Conservation (phyloP, 257 asterid species). For the Solanum boliviense region DNA sequence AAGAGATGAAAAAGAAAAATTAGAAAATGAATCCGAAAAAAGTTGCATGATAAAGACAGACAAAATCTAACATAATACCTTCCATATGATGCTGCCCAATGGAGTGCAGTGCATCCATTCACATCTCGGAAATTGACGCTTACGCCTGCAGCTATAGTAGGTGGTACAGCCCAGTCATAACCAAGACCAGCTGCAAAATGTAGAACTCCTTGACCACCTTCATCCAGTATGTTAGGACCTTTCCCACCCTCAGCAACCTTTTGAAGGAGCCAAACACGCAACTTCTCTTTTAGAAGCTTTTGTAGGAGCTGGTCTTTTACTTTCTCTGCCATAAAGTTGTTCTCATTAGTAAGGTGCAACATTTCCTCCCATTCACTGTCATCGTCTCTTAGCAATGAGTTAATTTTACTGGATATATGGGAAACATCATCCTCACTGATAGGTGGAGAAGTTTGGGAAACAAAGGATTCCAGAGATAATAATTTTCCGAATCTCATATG, state of each 20-base stretch:
- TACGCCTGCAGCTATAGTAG: constrained; percentile 71
- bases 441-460: constrained; percentile 18
- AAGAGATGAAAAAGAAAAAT: neutral
- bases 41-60: neutral
- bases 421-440: constrained; percentile 25
- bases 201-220: constrained; percentile 79
- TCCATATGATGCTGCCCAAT: constrained; percentile 94
- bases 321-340: constrained; percentile 37
- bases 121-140: constrained; percentile 75
- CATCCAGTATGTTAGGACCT: constrained; percentile 66
- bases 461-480: constrained; percentile 44
- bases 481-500: constrained; percentile 66
- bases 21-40: neutral
- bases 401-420: constrained; percentile 35
- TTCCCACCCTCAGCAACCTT: constrained; percentile 71
- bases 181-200: constrained; percentile 87
- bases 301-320: constrained; percentile 53
- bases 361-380: constrained; percentile 65
- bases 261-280: constrained; percentile 64
- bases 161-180: constrained; percentile 82
- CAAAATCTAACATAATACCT: constrained; percentile 31
- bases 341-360: constrained; percentile 32
- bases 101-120: constrained; percentile 95
- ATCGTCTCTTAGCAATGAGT: constrained; percentile 41
- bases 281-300: constrained; percentile 63